These are phyloP conservation scores for Talaromyces adpressus DNA, from an alignment of 495 filamentous ascomycete genomes.

Conservation along the genomic window DNA sequence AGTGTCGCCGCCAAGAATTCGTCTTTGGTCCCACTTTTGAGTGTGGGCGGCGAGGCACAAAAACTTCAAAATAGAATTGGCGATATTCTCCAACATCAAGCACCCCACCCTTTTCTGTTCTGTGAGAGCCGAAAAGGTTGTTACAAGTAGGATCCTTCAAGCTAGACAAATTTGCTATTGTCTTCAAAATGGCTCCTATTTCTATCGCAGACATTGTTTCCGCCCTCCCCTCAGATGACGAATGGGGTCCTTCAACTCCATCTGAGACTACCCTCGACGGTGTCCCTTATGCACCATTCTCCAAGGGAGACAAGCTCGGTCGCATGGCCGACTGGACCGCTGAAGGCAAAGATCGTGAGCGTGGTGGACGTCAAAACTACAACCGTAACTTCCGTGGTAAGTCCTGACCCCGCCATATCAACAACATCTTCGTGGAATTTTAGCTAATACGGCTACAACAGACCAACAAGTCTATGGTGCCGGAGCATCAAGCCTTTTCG, in stretches of 20 bases:
- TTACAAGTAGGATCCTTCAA: not conserved
- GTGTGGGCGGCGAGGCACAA: slow-evolving; percentile 8
- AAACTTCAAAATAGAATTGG: slow-evolving; percentile 8
- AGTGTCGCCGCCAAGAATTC: not conserved
- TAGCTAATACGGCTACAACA: slow-evolving; percentile 25
- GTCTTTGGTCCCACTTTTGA: not conserved
- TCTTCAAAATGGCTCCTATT: slow-evolving; percentile 43
- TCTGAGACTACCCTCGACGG: slow-evolving; percentile 82
- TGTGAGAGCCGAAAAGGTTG: not conserved
- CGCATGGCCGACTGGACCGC: slow-evolving; percentile 98
- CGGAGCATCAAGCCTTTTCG: slow-evolving; percentile 78
- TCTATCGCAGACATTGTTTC: slow-evolving; percentile 55
- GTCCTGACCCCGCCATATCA: slow-evolving; percentile 13
- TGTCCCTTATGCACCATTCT: slow-evolving; percentile 94
- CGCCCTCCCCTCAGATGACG: slow-evolving; percentile 55
- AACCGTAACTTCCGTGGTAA: slow-evolving; percentile 87
- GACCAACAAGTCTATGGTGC: slow-evolving; percentile 97
- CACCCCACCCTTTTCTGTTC: slow-evolving; percentile 1
- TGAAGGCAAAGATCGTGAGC: slow-evolving; percentile 82
- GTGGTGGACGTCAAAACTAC: slow-evolving; percentile 78
- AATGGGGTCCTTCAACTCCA: slow-evolving; percentile 80
- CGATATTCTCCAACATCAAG: not conserved
- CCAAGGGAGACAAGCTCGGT: slow-evolving; percentile 96
- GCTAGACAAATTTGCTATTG: not conserved
- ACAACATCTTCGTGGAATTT: not conserved